phyloP scores from a whole-genome alignment of 75 land plant species.

The Azolla pinnata region DNA sequence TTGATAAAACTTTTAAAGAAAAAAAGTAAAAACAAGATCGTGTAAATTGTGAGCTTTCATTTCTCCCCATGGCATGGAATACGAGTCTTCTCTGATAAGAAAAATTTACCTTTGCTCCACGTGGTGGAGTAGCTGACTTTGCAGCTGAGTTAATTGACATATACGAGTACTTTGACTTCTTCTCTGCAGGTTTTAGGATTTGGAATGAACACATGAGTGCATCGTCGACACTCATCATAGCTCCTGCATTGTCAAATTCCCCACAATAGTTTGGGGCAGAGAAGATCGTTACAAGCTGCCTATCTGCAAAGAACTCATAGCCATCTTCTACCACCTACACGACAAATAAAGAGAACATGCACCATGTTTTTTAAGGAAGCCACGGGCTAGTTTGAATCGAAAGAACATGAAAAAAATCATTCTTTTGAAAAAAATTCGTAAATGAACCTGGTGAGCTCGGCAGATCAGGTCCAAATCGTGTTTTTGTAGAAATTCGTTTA shows the following conservation, averaged over 20 bases:
- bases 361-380: not conserved
- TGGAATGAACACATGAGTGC: slow-evolving; percentile 57
- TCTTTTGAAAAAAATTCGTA: not conserved
- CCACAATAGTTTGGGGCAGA: slow-evolving; percentile 79
- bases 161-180: slow-evolving; percentile 27
- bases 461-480: slow-evolving; percentile 72
- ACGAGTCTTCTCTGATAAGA: too few species aligned
- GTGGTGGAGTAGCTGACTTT: slow-evolving; percentile 34
- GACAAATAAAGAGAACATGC: not conserved
- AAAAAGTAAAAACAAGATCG: too few species aligned
- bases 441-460: slow-evolving; percentile 65
- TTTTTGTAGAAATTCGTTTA: slow-evolving; percentile 43
- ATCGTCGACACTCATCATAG: slow-evolving; percentile 82
- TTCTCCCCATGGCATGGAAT: too few species aligned
- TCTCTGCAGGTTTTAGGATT: slow-evolving; percentile 56
- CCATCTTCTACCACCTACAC: slow-evolving; percentile 74
- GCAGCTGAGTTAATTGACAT: slow-evolving; percentile 8
- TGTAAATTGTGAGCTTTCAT: too few species aligned
- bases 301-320: slow-evolving; percentile 68
- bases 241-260: slow-evolving; percentile 84
- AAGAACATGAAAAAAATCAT: too few species aligned
- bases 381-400: too few species aligned
- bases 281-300: slow-evolving; percentile 68
- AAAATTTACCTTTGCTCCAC: slow-evolving; percentile 23
- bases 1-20: too few species aligned